Evolutionary conservation across 805 yeast species (phyloP).

Genomic region (Ogataea kodamae): DNA sequence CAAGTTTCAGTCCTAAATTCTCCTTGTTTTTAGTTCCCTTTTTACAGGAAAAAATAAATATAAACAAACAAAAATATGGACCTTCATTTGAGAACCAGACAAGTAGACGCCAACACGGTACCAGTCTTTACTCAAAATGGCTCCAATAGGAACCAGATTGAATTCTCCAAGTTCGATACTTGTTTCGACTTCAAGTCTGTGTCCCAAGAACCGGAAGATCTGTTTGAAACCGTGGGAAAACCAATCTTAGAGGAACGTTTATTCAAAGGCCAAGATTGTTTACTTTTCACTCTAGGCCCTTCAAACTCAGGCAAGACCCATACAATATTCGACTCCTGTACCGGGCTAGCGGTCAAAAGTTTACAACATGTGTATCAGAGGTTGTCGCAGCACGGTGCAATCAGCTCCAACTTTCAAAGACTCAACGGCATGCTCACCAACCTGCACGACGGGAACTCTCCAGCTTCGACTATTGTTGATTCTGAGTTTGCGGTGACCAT

Average conservation of each 20-base stretch:
- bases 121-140: conserved; percentile 19
- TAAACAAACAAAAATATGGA: conserved; percentile 17
- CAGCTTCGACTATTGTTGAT: conserved; percentile 1
- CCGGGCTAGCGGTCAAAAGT: conserved; percentile 21
- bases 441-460: conserved; percentile 9
- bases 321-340: conserved; percentile 29
- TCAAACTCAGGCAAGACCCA: conserved; percentile 49
- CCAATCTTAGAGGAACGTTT: conserved; percentile 33
- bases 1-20: too few relatives aligned
- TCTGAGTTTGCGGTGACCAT: conserved; percentile 38
- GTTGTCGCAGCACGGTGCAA: conserved; percentile 7
- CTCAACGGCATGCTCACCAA: conserved; percentile 14
- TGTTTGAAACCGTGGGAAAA: conserved; percentile 34
- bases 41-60: conserved; percentile 7
- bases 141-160: conserved; percentile 22
- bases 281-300: conserved; percentile 50
- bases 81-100: conserved; percentile 36
- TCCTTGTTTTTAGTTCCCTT: conserved; percentile 5
- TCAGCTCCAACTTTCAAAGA: conserved; percentile 9
- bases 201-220: conserved; percentile 32
- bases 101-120: conserved; percentile 22
- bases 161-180: conserved; percentile 24
- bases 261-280: conserved; percentile 37
- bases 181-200: conserved; percentile 27
- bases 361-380: conserved; percentile 24